phyloP scores from a whole-genome alignment of 306 rosid species.

The Cicer judaicum region DNA sequence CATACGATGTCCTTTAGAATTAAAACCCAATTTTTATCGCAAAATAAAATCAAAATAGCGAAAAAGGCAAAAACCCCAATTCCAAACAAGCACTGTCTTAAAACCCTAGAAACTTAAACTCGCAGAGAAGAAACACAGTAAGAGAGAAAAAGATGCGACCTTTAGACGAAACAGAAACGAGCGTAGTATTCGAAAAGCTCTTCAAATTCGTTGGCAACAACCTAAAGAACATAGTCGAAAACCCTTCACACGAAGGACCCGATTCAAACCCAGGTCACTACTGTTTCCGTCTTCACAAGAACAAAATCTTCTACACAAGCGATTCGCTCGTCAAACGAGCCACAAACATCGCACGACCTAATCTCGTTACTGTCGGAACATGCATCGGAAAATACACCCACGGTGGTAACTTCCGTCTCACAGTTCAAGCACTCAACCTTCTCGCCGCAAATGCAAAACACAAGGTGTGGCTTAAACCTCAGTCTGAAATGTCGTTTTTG shows the following conservation, averaged over 20 bases:
- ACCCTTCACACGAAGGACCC: slow-evolving; percentile 88
- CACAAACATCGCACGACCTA: slow-evolving; percentile 70
- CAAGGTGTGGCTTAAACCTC: slow-evolving; percentile 90
- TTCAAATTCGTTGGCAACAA: slow-evolving; percentile 87
- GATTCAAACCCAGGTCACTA: slow-evolving; percentile 68
- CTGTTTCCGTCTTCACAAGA: slow-evolving; percentile 87
- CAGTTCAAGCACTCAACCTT: slow-evolving; percentile 65
- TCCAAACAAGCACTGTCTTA: not conserved
- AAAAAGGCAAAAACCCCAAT: slow-evolving; percentile 28
- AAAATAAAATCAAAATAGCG: not conserved
- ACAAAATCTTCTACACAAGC: slow-evolving; percentile 70
- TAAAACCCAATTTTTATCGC: not conserved
- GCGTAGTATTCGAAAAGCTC: slow-evolving; percentile 76
- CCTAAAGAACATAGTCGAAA: slow-evolving; percentile 83
- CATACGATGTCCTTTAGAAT: not conserved
- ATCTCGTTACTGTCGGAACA: slow-evolving; percentile 68
- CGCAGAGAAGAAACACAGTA: not conserved
- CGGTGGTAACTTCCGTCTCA: slow-evolving; percentile 79
- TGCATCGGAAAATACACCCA: slow-evolving; percentile 90
- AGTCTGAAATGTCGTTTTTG: slow-evolving; percentile 83
- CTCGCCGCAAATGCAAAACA: slow-evolving; percentile 80
- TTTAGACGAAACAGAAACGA: slow-evolving; percentile 78
- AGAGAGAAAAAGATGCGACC: slow-evolving; percentile 65
- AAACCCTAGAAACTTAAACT: slow-evolving; percentile 29
- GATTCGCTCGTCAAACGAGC: slow-evolving; percentile 87